Base-by-base conservation (phyloP, 208 protist genomes). In the Leptomonas pyrrhocoris region DNA sequence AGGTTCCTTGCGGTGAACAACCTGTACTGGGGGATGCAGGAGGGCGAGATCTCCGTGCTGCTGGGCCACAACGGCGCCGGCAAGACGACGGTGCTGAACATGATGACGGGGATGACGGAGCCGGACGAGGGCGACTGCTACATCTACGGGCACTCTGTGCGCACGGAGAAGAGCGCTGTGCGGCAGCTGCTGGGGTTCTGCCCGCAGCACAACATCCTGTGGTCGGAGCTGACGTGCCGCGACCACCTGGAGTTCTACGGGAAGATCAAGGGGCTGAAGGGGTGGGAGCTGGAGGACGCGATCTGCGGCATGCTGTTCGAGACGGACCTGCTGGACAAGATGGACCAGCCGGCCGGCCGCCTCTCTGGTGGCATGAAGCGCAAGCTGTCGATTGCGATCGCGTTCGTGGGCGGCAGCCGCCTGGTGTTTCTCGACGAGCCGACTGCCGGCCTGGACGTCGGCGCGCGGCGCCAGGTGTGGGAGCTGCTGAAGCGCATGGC, bases 181-280 rank as follows among this genome's bases (percentile, higher is more conserved):
- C 80, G 87, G 4, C 77, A 88, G 57, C 59, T 87, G 48, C 86
- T 98, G 30, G 95, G 97, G 46, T 80, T 63, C 59, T 80, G 73
- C 40, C 76, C 80, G 68, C 54, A 94, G 28, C 74, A 95, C 58
- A 73, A 77, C 30, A 72, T 79, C 38, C 80, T 94, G 54, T 82
- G 88, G 48, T 66, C 81, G 34, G 31, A 86, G 40, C 90, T 98
- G 42, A 98, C 91, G 31, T 87, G 82, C 34, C 34, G 64, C 9
- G 94, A 98, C 58, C 94, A 98, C 73, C 73, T 99, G 13, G 55
- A 81, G 67, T 97, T 93, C 64, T 99, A 86, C 73, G 90, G 70
- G 0, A 64, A 63, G 28, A 77, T 98, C 42, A 98, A 98, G 60
- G 96, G 94, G 23, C 57, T 96, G 34, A 46, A 43, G 12, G 82